Base-by-base conservation (phyloP, 768 basidiomycete species). In the Boletus speciosus region DNA sequence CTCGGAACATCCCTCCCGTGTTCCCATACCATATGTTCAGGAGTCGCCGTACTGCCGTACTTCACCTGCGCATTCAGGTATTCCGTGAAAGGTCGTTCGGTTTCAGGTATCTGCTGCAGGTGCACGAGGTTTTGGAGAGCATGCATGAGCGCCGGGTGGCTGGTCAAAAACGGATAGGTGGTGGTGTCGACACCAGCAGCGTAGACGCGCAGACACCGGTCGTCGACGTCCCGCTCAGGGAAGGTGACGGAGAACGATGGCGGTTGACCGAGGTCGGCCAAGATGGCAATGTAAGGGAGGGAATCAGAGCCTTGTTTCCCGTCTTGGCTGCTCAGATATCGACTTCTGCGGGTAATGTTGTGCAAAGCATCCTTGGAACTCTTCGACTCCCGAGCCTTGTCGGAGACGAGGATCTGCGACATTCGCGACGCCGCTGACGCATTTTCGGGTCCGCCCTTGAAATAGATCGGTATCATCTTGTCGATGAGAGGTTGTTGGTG, bases 401-500 rank as follows among this genome's bases (percentile, higher is more conserved):
- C 61, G 5, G 61, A 63, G 36, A 65, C 47, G 31, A 66, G 58
- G 0, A 66, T 66, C 19, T 65, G 64, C 3, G 64, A 65, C 43
- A 58, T 55, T 12, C 43, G 45, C 19, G 47, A 36, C 6, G 36
- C 21, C 3, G 6, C 3, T 1, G 34, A 31, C 29, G 16, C 31
- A 7, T 6, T 1, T 6, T 16, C 29, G 1, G 29, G 29, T 1
- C 29, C 29, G 29, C 29, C 29, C 29, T 29, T 29, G 29, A 29
- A 29, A 34, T 57, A 60, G 1, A 64, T 55, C 0, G 61, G 62
- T 16, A 63, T 64, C 11, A 58, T 35, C 36, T 63, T 63, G 46
- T 61, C 55, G 23, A 64, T 29, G 3, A 10, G 23, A 4, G 55
- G 57, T 32, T 64, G 63, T 25, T 41, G 44, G 21, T 52, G 55